Evolutionary conservation across 2,329 filamentous ascomycete genomes (phyloP).

Genomic region (Fusarium humuli): DNA sequence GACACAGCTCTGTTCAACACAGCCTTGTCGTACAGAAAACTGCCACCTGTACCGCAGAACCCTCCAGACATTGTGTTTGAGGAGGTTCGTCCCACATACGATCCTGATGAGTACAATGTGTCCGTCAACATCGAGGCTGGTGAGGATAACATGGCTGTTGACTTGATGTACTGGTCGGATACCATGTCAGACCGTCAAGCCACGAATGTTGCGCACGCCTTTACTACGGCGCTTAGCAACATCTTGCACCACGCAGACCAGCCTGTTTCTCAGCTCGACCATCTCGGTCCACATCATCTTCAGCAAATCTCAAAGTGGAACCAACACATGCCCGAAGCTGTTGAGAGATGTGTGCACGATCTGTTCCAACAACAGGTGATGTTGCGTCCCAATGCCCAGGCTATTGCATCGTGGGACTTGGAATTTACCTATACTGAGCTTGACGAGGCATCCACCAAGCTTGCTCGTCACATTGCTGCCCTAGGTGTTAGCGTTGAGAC

Average conservation of each 20-base stretch:
- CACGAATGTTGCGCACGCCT: constrained; percentile 30
- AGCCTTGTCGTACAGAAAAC: constrained; percentile 41
- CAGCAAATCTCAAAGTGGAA: constrained; percentile 26
- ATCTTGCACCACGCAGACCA: constrained; percentile 23
- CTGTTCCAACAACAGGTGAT: constrained; percentile 21
- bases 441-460: constrained; percentile 22
- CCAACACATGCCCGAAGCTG: neutral
- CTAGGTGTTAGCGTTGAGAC: constrained; percentile 16
- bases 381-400: constrained; percentile 1
- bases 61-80: constrained; percentile 36
- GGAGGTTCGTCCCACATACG: constrained; percentile 40
- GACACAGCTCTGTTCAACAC: constrained; percentile 42
- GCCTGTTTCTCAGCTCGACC: constrained; percentile 19
- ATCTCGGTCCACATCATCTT: constrained; percentile 10
- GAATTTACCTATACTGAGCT: constrained; percentile 36
- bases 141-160: constrained; percentile 33
- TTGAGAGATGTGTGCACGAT: constrained; percentile 28
- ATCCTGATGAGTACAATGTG: constrained; percentile 41
- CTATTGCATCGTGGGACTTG: constrained; percentile 37
- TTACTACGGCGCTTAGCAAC: constrained; percentile 37
- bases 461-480: constrained; percentile 14
- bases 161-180: constrained; percentile 44
- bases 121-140: constrained; percentile 40
- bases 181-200: constrained; percentile 35
- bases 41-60: constrained; percentile 16